phyloP scores from a whole-genome alignment of 139 green algal genomes.

The Tetraselmis chui region DNA sequence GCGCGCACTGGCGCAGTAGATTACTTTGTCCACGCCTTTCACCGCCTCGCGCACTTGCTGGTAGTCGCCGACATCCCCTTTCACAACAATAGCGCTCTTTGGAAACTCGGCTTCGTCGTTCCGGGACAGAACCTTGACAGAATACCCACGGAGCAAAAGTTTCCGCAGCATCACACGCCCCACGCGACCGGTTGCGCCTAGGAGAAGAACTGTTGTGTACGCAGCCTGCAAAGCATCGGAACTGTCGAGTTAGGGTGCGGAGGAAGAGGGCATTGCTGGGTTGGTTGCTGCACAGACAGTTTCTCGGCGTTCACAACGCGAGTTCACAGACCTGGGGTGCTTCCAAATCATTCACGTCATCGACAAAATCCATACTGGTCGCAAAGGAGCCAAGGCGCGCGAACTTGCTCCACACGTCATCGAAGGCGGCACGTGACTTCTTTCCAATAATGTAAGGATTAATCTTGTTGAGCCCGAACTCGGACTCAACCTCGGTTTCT shows the following conservation, averaged over 20 bases:
- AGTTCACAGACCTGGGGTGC: constrained; percentile 14
- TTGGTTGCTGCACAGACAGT: constrained; percentile 22
- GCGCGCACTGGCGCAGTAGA: constrained; percentile 63
- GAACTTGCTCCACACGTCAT: constrained; percentile 78
- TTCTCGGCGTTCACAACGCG: constrained; percentile 23
- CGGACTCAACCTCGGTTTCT: neutral
- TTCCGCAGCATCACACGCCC: constrained; percentile 85
- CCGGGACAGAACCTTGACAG: constrained; percentile 43
- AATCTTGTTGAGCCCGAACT: neutral
- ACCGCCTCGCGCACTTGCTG: constrained; percentile 63
- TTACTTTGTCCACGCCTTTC: constrained; percentile 84
- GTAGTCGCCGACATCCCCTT: constrained; percentile 80
- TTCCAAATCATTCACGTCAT: constrained; percentile 16
- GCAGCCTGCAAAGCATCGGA: constrained; percentile 49
- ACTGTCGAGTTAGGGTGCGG: constrained; percentile 24
- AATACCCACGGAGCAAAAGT: constrained; percentile 93
- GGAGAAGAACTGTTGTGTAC: constrained; percentile 88
- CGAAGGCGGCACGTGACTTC: constrained; percentile 42
- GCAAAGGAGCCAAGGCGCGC: constrained; percentile 18
- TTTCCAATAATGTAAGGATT: neutral
- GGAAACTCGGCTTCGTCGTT: constrained; percentile 47
- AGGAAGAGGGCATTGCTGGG: constrained; percentile 19
- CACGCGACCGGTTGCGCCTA: constrained; percentile 79
- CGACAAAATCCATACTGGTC: constrained; percentile 19
- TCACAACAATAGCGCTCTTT: constrained; percentile 63